Base-by-base conservation (phyloP, 1,139 yeast genomes). In the Diutina sp. region DNA sequence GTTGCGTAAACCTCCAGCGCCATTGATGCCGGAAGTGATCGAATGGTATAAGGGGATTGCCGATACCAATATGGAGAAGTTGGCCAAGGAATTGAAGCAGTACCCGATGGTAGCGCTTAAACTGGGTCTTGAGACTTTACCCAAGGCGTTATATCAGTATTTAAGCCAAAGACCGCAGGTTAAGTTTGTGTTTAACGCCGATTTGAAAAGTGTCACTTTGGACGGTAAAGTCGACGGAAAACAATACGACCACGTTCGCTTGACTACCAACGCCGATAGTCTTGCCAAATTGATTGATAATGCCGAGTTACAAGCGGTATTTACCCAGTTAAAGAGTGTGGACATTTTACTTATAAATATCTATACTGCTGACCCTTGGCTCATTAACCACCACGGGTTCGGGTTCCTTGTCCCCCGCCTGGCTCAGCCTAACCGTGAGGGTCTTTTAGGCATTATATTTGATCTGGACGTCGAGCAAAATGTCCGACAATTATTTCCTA, bases 391-490 rank as follows among this genome's bases (percentile, higher is more conserved):
- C 52, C 69, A 77, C 55, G 96, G 97, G 55, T 93, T 93, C 74
- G 99, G 99, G 1, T 90, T 87, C 63, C 76, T 93, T 57, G 88
- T 90, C 3, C 99, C 99, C 1, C 67, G 67, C 56, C 41, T 16
- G 29, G 47, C 77, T 70, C 65, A 70, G 70, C 62, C 67, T 7
- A 86, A 88, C 63, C 78, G 82, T 0, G 85, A 83, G 56, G 76
- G 80, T 28, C 70, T 90, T 21, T 73, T 93, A 51, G 99, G 99
- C 1, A 90, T 90, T 1, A 90, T 93, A 41, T 93, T 87, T 69
- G 98, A 93, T 67, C 88, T 97, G 1, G 90, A 89, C 55, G 80
- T 89, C 14, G 91, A 84, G 65, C 73, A 77, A 60, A 71, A 78
- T 58, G 61, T 66, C 45, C 66, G 69, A 12, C 41, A 1, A 11